Percentiles rank a stretch among this genome's conserved stretches.
Evolutionary conservation across 1,139 yeast genomes (phyloP).

Genomic region (Arxiozyma slooffiae): DNA sequence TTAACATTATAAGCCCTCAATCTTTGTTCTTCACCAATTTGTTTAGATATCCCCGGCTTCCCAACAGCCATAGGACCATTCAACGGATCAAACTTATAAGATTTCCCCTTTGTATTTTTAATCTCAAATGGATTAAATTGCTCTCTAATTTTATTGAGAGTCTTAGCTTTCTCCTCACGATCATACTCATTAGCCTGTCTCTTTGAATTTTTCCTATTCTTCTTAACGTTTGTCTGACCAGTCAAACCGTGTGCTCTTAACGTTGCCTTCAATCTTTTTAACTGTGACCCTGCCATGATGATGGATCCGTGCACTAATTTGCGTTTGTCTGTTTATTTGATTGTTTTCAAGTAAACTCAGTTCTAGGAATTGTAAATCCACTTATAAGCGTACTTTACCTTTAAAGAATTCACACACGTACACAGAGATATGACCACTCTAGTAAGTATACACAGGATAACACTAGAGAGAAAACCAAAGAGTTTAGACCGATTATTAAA

Average conservation of each 20-base stretch:
- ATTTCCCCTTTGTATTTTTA: conserved; percentile 47
- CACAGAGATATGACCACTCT: too few relatives aligned
- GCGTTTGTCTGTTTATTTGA: too few relatives aligned
- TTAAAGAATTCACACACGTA: too few relatives aligned
- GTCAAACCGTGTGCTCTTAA: conserved; percentile 69
- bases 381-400: too few relatives aligned
- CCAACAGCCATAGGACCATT: conserved; percentile 49
- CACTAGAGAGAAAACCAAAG: too few relatives aligned
- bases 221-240: conserved; percentile 65
- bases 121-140: conserved; percentile 87
- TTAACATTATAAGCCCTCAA: conserved; percentile 57
- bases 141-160: conserved; percentile 55
- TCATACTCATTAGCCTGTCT: conserved; percentile 59
- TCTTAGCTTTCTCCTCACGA: conserved; percentile 52
- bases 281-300: conserved; percentile 80
- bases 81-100: conserved; percentile 38
- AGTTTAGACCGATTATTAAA: too few relatives aligned
- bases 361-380: too few relatives aligned
- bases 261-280: conserved; percentile 70
- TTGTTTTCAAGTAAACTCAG: too few relatives aligned
- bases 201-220: conserved; percentile 36
- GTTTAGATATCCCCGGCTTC: conserved; percentile 63
- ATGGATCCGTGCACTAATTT: too few relatives aligned
- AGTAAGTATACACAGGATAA: too few relatives aligned
- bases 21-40: conserved; percentile 68